Percentiles rank a stretch among this genome's conserved stretches.
Evolutionary conservation across 2,329 filamentous ascomycete species (phyloP).

Genomic region (Cladosporium sphaerospermum): DNA sequence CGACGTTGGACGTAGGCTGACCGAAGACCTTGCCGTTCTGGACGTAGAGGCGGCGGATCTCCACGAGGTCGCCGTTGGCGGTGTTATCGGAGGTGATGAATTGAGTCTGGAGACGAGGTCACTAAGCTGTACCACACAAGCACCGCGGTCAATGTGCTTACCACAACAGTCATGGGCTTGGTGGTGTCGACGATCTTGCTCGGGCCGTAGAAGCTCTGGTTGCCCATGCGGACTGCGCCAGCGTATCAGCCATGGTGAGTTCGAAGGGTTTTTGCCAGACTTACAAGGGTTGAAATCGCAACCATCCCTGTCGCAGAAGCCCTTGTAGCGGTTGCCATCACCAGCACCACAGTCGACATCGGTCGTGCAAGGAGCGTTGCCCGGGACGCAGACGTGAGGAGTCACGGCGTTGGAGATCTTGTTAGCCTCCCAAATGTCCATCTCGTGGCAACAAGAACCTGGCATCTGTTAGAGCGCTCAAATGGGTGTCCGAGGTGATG

Average conservation of each 20-base stretch:
- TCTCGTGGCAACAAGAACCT: conserved; percentile 57
- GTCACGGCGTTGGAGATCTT: conserved; percentile 58
- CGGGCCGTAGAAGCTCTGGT: conserved; percentile 54
- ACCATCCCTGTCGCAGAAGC: conserved; percentile 61
- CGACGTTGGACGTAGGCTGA: conserved; percentile 43
- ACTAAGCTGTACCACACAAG: no score
- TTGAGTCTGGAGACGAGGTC: conserved; percentile 42
- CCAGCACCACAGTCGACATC: conserved; percentile 42
- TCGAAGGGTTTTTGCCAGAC: background rate
- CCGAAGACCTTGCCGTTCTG: conserved; percentile 56
- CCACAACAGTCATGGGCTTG: conserved; percentile 56
- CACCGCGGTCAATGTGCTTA: background rate
- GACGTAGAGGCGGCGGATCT: conserved; percentile 61
- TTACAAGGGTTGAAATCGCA: conserved; percentile 57
- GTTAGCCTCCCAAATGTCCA: conserved; percentile 69
- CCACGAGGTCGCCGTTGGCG: conserved; percentile 48
- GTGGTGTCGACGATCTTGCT: conserved; percentile 54
- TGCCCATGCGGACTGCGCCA: conserved; percentile 57
- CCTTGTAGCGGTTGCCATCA: conserved; percentile 40
- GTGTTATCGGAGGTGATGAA: conserved; percentile 51
- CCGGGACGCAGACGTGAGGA: conserved; percentile 55
- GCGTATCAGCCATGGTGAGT: conserved; percentile 47
- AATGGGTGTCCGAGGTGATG: background rate
- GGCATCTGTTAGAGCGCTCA: background rate
- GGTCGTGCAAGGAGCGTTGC: conserved; percentile 46